Evolutionary conservation across 192 early-diverging fungal genomes (phyloP), one percentile per base, ranked within the genome.

Genomic region (Dimargaris cristalligena): DNA sequence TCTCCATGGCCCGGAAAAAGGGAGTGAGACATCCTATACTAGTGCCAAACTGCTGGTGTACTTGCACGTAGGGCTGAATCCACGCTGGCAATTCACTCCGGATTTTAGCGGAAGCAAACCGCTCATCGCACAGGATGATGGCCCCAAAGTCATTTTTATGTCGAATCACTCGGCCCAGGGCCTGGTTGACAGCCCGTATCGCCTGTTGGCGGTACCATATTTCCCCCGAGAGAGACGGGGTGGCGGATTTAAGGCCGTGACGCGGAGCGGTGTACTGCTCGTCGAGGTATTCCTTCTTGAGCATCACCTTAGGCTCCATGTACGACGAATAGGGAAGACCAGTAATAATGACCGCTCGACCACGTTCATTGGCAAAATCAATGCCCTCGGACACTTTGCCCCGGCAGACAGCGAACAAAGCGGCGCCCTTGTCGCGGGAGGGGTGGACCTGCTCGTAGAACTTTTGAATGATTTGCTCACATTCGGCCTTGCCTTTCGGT

Each of bases 361-460:
- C 78, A 44, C 79, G 70, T 44, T 70, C 60, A 63, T 87, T 80
- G 18, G 71, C 78, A 64, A 87, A 87, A 60, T 87, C 85, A 52
- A 87, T 76, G 3, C 85, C 85, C 66, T 87, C 85, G 31, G 72
- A 74, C 10, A 81, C 78, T 60, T 87, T 87, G 2, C 85, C 85
- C 20, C 82, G 72, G 56, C 78, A 87, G 3, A 87, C 84, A 18
- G 82, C 84, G 68, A 87, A 81, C 13, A 86, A 65, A 1, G 81
- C 51, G 1, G 76, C 82, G 0, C 84, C 84, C 16, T 46, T 60
- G 16, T 60, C 35, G 0, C 30, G 51, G 0, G 66, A 60, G 13
- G 65, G 58, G 28, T 69, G 54, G 45, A 76, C 64, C n/a, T 73
- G 66, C 23, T 44, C 57, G 60, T 77, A 78, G 34, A 67, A 79